Evolutionary conservation across 306 rosid genomes (phyloP).

Genomic region (Luffa acutangula): DNA sequence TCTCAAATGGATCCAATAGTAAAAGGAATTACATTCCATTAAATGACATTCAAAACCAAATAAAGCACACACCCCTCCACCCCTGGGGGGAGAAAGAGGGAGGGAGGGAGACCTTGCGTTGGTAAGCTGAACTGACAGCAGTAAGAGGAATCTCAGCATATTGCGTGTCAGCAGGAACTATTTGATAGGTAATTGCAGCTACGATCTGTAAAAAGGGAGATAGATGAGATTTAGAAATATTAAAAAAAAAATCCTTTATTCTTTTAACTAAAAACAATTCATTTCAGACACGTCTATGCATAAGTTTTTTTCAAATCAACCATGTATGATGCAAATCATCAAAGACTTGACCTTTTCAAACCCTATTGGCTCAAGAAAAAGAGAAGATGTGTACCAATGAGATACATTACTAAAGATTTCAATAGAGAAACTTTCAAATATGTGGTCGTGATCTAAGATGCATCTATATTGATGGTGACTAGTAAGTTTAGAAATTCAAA

Average conservation of each 20-base stretch:
- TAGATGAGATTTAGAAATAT: neutral
- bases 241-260: neutral
- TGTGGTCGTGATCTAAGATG: neutral
- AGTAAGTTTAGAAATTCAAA: neutral
- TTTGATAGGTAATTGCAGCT: slow-evolving; percentile 80
- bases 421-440: neutral
- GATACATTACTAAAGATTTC: neutral
- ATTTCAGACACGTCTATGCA: neutral
- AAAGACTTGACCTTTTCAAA: neutral
- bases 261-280: neutral
- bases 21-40: neutral
- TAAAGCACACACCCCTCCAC: neutral
- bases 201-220: slow-evolving; percentile 39
- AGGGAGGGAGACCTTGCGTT: slow-evolving; percentile 46
- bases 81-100: neutral
- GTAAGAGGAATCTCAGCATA: slow-evolving; percentile 93
- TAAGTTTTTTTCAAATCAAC: neutral
- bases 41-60: neutral
- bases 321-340: neutral
- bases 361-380: neutral
- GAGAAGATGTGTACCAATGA: neutral
- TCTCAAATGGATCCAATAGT: neutral
- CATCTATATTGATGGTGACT: neutral
- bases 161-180: slow-evolving; percentile 79
- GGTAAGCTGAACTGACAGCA: slow-evolving; percentile 51